These are phyloP conservation scores for Yamadazyma taylorii DNA, from an alignment of 1,139 yeast species.

Conservation along the genomic window DNA sequence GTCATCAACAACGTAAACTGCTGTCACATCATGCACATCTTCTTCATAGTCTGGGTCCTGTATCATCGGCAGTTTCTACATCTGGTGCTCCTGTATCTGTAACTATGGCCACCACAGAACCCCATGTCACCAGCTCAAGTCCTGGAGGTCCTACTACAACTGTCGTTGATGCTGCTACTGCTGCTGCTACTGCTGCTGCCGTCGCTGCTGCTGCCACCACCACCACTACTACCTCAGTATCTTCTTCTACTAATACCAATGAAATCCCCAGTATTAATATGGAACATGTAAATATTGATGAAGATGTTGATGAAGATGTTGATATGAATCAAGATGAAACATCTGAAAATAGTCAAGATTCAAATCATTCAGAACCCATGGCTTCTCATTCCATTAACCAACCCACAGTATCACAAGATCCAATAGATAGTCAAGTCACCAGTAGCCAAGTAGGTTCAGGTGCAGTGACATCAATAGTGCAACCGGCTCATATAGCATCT, in stretches of 20 bases:
- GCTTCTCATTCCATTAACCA: neutral
- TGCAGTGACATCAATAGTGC: too few species aligned
- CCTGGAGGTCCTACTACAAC: neutral
- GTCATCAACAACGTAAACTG: too few species aligned
- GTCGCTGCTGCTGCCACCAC: neutral
- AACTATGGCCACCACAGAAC: neutral
- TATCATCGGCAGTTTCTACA: too few species aligned
- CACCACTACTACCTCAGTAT: neutral
- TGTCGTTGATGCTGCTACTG: neutral
- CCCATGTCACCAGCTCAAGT: neutral
- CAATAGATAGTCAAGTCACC: too few species aligned
- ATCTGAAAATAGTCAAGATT: neutral
- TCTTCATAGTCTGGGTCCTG: too few species aligned
- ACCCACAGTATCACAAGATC: neutral
- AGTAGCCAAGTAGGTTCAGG: too few species aligned
- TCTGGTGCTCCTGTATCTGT: too few species aligned
- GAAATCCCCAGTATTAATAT: neutral
- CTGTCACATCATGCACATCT: too few species aligned
- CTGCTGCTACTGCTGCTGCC: neutral
- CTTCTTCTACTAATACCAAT: too few species aligned
- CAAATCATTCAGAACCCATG: too few species aligned
- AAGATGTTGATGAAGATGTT: neutral
- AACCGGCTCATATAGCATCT: slow-evolving; percentile 2
- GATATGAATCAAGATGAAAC: too few species aligned
- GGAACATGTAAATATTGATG: neutral